phyloP scores from a whole-genome alignment of 352 stramenopile genomes.

The Phytophthora foliorum region DNA sequence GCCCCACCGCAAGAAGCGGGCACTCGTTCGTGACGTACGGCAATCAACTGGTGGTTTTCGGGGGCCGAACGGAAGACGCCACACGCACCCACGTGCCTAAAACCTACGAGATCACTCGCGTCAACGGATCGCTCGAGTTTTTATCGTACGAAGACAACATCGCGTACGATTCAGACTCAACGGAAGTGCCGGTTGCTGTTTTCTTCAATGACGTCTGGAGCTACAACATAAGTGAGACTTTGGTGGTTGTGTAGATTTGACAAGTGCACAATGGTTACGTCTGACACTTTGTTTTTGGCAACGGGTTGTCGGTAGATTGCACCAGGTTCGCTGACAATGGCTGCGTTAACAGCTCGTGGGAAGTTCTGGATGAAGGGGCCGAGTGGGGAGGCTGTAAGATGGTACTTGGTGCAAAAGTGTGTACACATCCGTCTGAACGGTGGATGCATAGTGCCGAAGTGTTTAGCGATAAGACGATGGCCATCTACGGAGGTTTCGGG shows the following conservation, averaged over 20 bases:
- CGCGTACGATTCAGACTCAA: slow-evolving; percentile 46
- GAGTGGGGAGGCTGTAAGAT: slow-evolving; percentile 94
- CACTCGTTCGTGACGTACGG: slow-evolving; percentile 92
- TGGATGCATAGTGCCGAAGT: slow-evolving; percentile 92
- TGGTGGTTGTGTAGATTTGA: background rate
- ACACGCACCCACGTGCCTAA: slow-evolving; percentile 90
- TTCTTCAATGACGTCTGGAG: slow-evolving; percentile 98
- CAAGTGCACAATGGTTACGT: background rate
- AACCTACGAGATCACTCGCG: slow-evolving; percentile 89
- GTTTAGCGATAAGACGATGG: slow-evolving; percentile 92
- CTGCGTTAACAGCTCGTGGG: slow-evolving; percentile 88
- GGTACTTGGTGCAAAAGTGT: slow-evolving; percentile 87
- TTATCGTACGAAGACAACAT: slow-evolving; percentile 91
- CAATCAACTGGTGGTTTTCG: slow-evolving; percentile 92
- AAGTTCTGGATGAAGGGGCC: slow-evolving; percentile 83
- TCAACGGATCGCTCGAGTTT: slow-evolving; percentile 90
- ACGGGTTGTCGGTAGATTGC: slow-evolving; percentile 56
- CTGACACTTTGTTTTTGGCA: slow-evolving; percentile 3
- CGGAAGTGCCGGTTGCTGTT: slow-evolving; percentile 82
- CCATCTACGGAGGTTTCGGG: slow-evolving; percentile 95
- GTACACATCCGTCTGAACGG: slow-evolving; percentile 88
- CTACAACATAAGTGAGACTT: slow-evolving; percentile 91
- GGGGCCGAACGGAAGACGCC: slow-evolving; percentile 92
- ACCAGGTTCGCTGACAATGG: slow-evolving; percentile 88
- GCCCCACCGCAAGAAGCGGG: slow-evolving; percentile 79